Evolutionary conservation across 1,284 basidiomycete species (phyloP).

Genomic region (Microbotryomycetes sp.): DNA sequence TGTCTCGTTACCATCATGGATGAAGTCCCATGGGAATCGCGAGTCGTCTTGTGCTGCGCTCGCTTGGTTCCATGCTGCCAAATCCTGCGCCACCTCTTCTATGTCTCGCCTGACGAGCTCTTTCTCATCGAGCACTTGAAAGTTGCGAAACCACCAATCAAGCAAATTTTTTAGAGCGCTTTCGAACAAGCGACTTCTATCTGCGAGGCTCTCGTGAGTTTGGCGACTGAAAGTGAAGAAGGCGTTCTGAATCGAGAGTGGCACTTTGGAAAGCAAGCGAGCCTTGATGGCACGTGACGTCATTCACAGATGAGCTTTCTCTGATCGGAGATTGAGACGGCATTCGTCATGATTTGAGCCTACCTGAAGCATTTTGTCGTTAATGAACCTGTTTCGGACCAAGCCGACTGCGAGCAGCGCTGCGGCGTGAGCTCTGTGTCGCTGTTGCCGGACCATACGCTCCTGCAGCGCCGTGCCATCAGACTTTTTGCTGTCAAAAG

Average conservation of each 20-base stretch:
- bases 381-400: constrained; percentile 76
- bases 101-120: constrained; percentile 7
- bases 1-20: background rate
- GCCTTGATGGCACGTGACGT: constrained; percentile 31
- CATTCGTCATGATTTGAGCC: constrained; percentile 11
- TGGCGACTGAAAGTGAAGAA: constrained; percentile 74
- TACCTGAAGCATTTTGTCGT: constrained; percentile 75
- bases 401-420: constrained; percentile 67
- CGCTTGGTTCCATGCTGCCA: constrained; percentile 21
- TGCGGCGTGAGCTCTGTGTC: constrained; percentile 81
- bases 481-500: constrained; percentile 11
- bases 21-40: background rate
- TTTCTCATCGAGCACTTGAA: constrained; percentile 50
- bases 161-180: constrained; percentile 63
- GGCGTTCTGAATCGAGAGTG: constrained; percentile 66
- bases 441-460: constrained; percentile 63
- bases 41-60: background rate
- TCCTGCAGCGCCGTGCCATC: constrained; percentile 47
- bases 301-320: too few species aligned
- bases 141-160: constrained; percentile 69
- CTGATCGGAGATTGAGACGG: background rate
- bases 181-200: constrained; percentile 79
- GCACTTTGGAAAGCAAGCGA: constrained; percentile 74
- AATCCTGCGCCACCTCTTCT: constrained; percentile 19
- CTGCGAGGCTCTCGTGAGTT: constrained; percentile 67